Percentiles rank a stretch among this genome's conserved stretches.
Evolutionary conservation across 2,329 filamentous ascomycete species (phyloP).

Genomic region (Leptographium flavum): DNA sequence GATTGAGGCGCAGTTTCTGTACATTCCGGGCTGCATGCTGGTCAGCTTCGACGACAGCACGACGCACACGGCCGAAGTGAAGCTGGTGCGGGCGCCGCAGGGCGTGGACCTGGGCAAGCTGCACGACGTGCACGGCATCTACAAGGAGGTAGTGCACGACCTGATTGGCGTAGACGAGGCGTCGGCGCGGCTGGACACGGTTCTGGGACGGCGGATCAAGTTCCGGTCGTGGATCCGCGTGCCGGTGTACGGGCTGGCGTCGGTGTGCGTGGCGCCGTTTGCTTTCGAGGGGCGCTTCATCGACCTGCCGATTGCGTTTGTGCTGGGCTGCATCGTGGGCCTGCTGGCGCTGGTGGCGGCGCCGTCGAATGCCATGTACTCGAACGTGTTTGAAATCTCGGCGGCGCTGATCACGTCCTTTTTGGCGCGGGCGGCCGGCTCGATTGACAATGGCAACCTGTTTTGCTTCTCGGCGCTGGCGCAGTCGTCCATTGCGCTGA

Average conservation of each 20-base stretch:
- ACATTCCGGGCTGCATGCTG: conserved; percentile 87
- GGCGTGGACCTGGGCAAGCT: conserved; percentile 63
- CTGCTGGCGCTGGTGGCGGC: conserved; percentile 61
- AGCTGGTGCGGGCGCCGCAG: conserved; percentile 53
- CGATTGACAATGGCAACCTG: conserved; percentile 38
- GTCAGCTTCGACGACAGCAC: conserved; percentile 69
- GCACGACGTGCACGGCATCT: conserved; percentile 60
- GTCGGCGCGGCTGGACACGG: conserved; percentile 42
- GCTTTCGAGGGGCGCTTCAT: conserved; percentile 65
- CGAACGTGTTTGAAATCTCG: conserved; percentile 30
- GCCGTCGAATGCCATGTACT: conserved; percentile 51
- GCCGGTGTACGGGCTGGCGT: conserved; percentile 60
- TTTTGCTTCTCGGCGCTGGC: conserved; percentile 62
- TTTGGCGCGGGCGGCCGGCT: conserved; percentile 53
- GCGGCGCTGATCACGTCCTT: conserved; percentile 52
- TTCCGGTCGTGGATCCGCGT: conserved; percentile 41
- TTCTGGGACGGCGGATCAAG: conserved; percentile 31
- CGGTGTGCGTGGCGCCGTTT: conserved; percentile 63
- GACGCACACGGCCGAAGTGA: conserved; percentile 69
- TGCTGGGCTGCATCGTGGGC: conserved; percentile 62
- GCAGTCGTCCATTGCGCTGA: conserved; percentile 62
- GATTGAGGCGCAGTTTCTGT: conserved; percentile 80
- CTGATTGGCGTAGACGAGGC: conserved; percentile 59
- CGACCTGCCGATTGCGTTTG: conserved; percentile 63
- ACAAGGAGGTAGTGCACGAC: conserved; percentile 73